Percentiles rank a stretch among this genome's conserved stretches.
Conservation (phyloP, 106 monocot genomes). For the Ottelia alismoides region DNA sequence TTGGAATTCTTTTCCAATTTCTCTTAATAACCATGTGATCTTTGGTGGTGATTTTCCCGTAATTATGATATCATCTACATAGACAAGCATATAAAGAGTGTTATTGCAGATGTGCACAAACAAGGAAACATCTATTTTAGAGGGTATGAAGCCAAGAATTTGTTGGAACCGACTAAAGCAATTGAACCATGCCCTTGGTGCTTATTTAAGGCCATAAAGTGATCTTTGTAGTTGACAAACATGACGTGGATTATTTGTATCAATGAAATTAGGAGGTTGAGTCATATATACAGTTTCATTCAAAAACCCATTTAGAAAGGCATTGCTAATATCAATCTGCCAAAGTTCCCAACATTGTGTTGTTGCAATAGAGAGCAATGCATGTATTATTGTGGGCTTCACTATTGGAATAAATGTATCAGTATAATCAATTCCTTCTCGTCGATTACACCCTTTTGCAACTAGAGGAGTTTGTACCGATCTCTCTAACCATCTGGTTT, state of each 20-base stretch:
- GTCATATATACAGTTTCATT: neutral
- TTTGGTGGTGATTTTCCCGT: too few relatives aligned
- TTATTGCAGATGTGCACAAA: neutral
- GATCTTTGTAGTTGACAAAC: neutral
- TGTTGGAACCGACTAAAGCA: neutral
- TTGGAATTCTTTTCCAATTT: neutral
- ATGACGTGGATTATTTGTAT: neutral
- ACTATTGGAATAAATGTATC: neutral
- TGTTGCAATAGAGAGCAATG: neutral
- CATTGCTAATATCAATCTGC: neutral
- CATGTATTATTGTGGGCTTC: neutral
- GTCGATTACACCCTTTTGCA: neutral
- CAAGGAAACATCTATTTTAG: neutral
- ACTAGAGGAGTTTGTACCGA: neutral
- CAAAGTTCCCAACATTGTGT: neutral
- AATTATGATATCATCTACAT: neutral
- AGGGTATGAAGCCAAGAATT: neutral
- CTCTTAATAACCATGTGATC: too few relatives aligned
- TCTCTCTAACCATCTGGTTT: neutral
- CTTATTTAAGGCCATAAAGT: neutral
- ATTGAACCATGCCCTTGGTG: neutral
- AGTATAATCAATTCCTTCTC: neutral
- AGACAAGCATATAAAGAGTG: neutral
- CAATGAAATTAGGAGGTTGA: neutral
- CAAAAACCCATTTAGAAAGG: neutral